phyloP scores from a whole-genome alignment of 306 rosid genomes.

The Morella rubra region DNA sequence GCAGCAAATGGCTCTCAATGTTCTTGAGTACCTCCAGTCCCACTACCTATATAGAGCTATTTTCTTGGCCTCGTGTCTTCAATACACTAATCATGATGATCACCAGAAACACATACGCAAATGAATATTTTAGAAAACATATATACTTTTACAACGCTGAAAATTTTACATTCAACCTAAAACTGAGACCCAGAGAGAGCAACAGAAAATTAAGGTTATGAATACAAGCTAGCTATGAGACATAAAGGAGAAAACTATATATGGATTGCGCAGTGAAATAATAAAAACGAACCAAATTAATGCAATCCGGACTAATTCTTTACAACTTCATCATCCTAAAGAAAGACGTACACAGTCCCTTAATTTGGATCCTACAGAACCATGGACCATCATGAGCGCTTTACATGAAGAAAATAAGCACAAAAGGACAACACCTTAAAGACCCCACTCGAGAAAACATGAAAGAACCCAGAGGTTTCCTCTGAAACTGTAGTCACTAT shows the following conservation, averaged over 20 bases:
- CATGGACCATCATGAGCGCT: no score
- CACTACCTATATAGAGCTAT: no score
- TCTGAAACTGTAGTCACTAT: not conserved
- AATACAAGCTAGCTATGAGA: no score
- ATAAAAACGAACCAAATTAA: not conserved
- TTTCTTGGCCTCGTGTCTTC: not conserved
- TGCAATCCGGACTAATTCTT: not conserved
- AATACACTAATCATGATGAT: no score
- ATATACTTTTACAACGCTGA: no score
- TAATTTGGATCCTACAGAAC: not conserved
- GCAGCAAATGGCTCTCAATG: no score
- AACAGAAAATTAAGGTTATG: no score
- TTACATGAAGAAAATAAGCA: no score
- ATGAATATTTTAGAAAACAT: not conserved
- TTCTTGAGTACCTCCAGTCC: no score
- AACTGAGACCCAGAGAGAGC: not conserved
- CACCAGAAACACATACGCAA: not conserved
- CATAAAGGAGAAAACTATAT: not conserved
- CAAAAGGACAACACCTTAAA: no score
- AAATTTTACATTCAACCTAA: not conserved
- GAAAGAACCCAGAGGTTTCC: not conserved
- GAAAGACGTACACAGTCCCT: no score
- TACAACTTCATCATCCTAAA: not conserved
- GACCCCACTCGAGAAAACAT: not conserved
- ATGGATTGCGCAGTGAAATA: not conserved